Percentiles rank a stretch among this genome's conserved stretches.
Conservation (phyloP, 2,329 filamentous ascomycete genomes). For the Arthrobotrys sphaeroides region DNA sequence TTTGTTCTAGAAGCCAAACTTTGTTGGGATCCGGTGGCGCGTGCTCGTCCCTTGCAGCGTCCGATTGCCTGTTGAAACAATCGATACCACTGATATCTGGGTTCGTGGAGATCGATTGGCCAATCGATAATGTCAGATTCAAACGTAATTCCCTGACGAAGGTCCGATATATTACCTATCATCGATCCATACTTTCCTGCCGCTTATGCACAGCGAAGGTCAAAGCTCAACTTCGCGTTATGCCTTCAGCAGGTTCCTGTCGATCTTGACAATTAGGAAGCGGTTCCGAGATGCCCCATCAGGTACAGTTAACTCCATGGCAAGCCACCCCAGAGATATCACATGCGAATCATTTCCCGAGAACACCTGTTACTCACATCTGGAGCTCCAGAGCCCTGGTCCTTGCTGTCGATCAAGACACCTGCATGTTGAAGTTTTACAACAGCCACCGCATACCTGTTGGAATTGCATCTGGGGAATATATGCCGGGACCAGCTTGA, state of each 20-base stretch:
- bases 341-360: constrained; percentile 24
- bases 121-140: constrained; percentile 22
- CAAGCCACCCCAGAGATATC: constrained; percentile 16
- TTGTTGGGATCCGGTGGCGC: not conserved
- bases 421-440: constrained; percentile 19
- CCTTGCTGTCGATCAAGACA: constrained; percentile 39
- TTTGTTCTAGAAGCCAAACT: constrained; percentile 1
- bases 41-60: not conserved
- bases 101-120: not conserved
- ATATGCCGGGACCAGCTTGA: not conserved
- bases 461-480: constrained; percentile 2
- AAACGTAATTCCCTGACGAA: constrained; percentile 9
- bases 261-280: constrained; percentile 28
- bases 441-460: constrained; percentile 1
- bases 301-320: not conserved
- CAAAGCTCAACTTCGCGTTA: constrained; percentile 13
- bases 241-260: constrained; percentile 24
- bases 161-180: constrained; percentile 1
- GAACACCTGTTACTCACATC: not conserved
- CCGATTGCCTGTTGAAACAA: not conserved
- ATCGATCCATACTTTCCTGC: not conserved
- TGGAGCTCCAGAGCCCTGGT: constrained; percentile 26
- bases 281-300: constrained; percentile 48
- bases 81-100: not conserved
- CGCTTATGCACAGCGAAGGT: constrained; percentile 10